Evolutionary conservation across 768 basidiomycete genomes (phyloP), one percentile per base, ranked within the genome.

Genomic region (Lactifluus hygrophoroides): DNA sequence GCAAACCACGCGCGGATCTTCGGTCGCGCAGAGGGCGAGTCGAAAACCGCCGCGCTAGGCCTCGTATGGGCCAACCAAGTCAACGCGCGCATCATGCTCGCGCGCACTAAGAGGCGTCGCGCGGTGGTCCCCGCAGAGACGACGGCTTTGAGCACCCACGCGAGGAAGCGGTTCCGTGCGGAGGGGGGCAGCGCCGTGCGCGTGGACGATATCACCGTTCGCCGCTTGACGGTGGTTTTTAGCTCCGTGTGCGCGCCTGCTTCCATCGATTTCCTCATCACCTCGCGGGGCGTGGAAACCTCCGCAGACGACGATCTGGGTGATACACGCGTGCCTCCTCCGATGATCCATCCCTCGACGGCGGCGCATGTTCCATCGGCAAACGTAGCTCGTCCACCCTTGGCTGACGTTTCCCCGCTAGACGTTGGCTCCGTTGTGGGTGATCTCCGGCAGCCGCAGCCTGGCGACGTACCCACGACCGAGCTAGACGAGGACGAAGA

Each of bases 31-130:
- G 77, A 83, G 65, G 80, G 74, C 53, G 68, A 81, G 23, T 77
- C 80, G 0, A 92, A 93, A 67, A 88, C 95, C 70, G 92, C 89
- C 0, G 82, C 80, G 38, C 74, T 98, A 2, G 94, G 94, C 3
- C 82, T 96, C 51, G 85, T 84, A 9, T 98, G 95, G 95, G 88
- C 94, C 16, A 97, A 95, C 70, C 87, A 91, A 66, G 77, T 98
- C 56, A 94, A 95, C 64, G 79, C 78, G 4, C 81, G 95, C 23
- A 79, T 97, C 46, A 85, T 95, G 77, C 78, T 96, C 51, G 81
- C 79, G 44, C 80, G 90, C 30, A 94, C 93, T 0, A 80, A 80
- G 10, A 76, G 90, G 59, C 77, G 86, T 56, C 77, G 82, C 46
- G 76, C n/a, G n/a, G n/a, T 83, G 57, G 67, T 87, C 27, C 71